These are phyloP conservation scores for Podila epicladia DNA, from an alignment of 192 early-diverging fungal species.

Conservation along the genomic window DNA sequence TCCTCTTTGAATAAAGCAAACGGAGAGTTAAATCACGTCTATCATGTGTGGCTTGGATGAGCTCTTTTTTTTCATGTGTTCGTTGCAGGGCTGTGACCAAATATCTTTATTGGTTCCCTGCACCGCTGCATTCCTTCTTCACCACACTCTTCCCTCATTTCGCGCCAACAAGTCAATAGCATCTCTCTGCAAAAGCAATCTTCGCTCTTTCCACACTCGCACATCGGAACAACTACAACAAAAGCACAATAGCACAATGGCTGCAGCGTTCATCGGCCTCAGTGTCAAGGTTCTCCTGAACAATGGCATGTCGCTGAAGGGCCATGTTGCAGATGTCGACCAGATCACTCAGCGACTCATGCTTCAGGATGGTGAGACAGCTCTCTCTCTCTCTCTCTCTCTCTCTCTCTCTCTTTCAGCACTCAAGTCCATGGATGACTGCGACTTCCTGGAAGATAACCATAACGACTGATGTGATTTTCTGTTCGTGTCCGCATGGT, in stretches of 20 bases:
- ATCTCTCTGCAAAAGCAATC: background rate
- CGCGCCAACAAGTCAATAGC: background rate
- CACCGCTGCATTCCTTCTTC: too few relatives aligned
- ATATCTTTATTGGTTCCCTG: too few relatives aligned
- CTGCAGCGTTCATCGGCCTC: slow-evolving; percentile 64
- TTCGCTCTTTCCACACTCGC: background rate
- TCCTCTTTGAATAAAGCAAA: background rate
- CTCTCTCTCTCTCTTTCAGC: background rate
- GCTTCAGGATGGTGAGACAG: slow-evolving; percentile 63
- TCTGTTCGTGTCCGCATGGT: background rate
- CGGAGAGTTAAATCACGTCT: background rate
- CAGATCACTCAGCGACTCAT: slow-evolving; percentile 67
- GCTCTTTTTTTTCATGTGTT: too few relatives aligned
- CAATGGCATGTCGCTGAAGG: slow-evolving; percentile 62
- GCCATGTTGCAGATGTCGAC: slow-evolving; percentile 69
- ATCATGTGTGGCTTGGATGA: too few relatives aligned
- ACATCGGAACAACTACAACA: background rate
- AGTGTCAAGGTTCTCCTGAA: slow-evolving; percentile 62
- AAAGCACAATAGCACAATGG: slow-evolving; percentile 47
- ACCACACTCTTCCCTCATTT: too few relatives aligned
- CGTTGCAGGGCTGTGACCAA: too few relatives aligned
- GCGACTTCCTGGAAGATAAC: background rate
- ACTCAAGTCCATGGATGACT: background rate
- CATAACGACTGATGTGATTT: too few relatives aligned
- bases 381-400: background rate